phyloP scores from a whole-genome alignment of 208 protist genomes.

The Chromosphaera perkinsii region DNA sequence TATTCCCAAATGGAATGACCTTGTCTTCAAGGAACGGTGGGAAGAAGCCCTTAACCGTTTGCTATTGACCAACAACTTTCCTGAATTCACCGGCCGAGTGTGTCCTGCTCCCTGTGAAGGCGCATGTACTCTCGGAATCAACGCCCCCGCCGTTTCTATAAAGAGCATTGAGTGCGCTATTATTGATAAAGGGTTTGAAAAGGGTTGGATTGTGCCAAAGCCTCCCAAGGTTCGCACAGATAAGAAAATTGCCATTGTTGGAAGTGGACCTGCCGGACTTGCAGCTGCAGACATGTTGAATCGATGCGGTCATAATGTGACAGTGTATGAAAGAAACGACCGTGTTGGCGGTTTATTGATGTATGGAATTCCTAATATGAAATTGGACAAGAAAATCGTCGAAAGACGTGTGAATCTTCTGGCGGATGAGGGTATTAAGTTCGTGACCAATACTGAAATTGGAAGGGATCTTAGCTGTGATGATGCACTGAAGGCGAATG shows the following conservation, averaged over 20 bases:
- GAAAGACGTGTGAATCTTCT: conserved; percentile 58
- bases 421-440: conserved; percentile 53
- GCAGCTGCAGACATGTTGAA: conserved; percentile 69
- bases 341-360: conserved; percentile 64
- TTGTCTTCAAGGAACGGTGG: conserved; percentile 63
- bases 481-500: conserved; percentile 31
- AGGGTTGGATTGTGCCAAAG: conserved; percentile 60
- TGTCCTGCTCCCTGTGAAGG: conserved; percentile 74
- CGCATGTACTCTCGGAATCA: conserved; percentile 68
- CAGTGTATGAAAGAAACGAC: conserved; percentile 67
- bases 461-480: conserved; percentile 28
- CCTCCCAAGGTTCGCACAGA: conserved; percentile 50
- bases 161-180: conserved; percentile 70
- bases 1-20: conserved; percentile 69
- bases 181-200: conserved; percentile 63
- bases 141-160: conserved; percentile 62
- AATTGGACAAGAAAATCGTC: conserved; percentile 59
- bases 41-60: conserved; percentile 39
- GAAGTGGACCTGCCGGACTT: conserved; percentile 67
- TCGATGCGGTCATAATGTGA: conserved; percentile 60
- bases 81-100: conserved; percentile 74
- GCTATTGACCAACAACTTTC: conserved; percentile 71
- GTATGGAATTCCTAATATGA: conserved; percentile 74
- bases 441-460: conserved; percentile 40
- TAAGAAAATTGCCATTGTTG: conserved; percentile 63